Conservation (phyloP, 2,329 filamentous ascomycete genomes). For the Cercospora sesami region DNA sequence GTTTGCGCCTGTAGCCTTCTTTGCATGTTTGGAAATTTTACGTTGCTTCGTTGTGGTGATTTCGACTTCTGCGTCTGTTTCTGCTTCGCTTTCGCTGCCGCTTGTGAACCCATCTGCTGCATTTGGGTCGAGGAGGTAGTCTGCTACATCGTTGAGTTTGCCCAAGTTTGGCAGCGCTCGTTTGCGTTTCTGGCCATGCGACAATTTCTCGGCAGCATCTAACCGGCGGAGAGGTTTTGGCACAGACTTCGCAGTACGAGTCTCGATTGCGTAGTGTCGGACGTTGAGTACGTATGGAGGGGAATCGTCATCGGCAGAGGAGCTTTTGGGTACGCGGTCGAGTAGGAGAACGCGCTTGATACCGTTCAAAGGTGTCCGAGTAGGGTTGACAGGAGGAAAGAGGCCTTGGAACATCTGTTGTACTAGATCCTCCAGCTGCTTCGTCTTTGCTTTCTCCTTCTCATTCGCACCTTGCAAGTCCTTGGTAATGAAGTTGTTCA, state of each 20-base stretch:
- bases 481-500: conserved; percentile 88
- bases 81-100: conserved; percentile 87
- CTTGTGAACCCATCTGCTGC: conserved; percentile 83
- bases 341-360: conserved; percentile 88
- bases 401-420: conserved; percentile 95
- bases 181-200: conserved; percentile 50
- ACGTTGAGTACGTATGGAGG: conserved; percentile 74
- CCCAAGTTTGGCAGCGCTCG: conserved; percentile 78
- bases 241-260: conserved; percentile 72
- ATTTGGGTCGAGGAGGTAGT: conserved; percentile 81
- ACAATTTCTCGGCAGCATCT: conserved; percentile 79
- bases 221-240: conserved; percentile 81
- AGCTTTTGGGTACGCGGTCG: conserved; percentile 66
- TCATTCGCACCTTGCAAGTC: conserved; percentile 41
- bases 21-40: conserved; percentile 58
- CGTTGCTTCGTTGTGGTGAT: conserved; percentile 63
- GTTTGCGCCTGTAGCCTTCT: conserved; percentile 41
- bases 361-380: conserved; percentile 83
- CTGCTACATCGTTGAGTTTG: conserved; percentile 87
- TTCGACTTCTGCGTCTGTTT: conserved; percentile 95
- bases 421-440: conserved; percentile 87
- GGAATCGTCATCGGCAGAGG: conserved; percentile 29
- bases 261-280: conserved; percentile 93
- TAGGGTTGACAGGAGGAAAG: conserved; percentile 93
- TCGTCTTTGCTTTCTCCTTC: conserved; percentile 59